Percentiles rank a stretch among this genome's conserved stretches.
These are phyloP conservation scores for Ophiosphaerella narmari DNA, from an alignment of 2,329 filamentous ascomycete genomes.

Conservation along the genomic window DNA sequence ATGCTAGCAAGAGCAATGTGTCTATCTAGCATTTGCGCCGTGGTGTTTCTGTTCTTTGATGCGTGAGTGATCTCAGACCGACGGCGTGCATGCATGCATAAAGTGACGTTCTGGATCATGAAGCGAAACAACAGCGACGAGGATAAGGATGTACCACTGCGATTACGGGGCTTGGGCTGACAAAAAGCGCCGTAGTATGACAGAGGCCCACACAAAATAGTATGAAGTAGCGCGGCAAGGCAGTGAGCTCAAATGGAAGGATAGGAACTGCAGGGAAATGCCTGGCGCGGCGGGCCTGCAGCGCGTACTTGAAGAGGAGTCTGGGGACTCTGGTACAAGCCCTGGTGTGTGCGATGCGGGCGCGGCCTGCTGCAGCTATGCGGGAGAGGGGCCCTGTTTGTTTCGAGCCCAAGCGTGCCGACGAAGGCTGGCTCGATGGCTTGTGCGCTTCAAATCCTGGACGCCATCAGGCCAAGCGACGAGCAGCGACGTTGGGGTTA, in stretches of 20 bases:
- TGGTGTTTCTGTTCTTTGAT: slow-evolving; percentile 34
- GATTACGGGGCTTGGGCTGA: slow-evolving; percentile 31
- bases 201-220: slow-evolving; percentile 23
- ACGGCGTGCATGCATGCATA: slow-evolving; percentile 48
- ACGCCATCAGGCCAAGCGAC: slow-evolving; percentile 34
- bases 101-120: slow-evolving; percentile 38
- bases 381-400: slow-evolving; percentile 37
- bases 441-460: slow-evolving; percentile 32
- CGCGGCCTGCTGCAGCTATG: slow-evolving; percentile 42
- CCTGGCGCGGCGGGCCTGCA: slow-evolving; percentile 38
- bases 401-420: slow-evolving; percentile 37
- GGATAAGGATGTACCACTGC: slow-evolving; percentile 28
- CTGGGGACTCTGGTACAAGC: slow-evolving; percentile 36
- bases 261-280: slow-evolving; percentile 37
- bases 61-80: slow-evolving; percentile 37
- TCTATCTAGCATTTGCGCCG: slow-evolving; percentile 40
- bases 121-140: slow-evolving; percentile 39
- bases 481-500: slow-evolving; percentile 36
- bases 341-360: slow-evolving; percentile 41
- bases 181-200: slow-evolving; percentile 33
- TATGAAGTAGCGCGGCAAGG: slow-evolving; percentile 26
- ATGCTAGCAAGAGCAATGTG: slow-evolving; percentile 27
- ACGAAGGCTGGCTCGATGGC: slow-evolving; percentile 25
- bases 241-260: slow-evolving; percentile 23
- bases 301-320: slow-evolving; percentile 44